These are phyloP conservation scores for Coccomyxa subellipsoidea DNA, from an alignment of 163 green algal species.

Conservation along the genomic window DNA sequence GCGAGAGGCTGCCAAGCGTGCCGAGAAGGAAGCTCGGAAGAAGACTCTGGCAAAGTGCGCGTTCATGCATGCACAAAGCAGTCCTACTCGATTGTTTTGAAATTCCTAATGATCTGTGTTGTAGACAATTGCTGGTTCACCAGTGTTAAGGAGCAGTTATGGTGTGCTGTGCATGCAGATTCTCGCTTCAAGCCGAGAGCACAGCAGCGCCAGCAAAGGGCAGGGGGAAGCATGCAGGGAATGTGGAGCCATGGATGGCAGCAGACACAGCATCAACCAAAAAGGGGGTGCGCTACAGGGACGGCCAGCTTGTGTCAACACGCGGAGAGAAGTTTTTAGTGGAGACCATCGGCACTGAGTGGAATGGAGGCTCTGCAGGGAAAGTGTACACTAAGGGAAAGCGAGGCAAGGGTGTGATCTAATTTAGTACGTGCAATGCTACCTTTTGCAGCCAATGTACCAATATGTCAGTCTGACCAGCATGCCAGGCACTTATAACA, in stretches of 20 bases:
- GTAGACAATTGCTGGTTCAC: background rate
- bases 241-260: background rate
- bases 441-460: too few relatives aligned
- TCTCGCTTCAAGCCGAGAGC: background rate
- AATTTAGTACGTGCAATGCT: too few relatives aligned
- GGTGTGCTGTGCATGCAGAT: background rate
- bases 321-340: conserved; percentile 61
- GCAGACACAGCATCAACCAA: background rate
- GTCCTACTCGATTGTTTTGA: too few relatives aligned
- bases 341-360: conserved; percentile 45
- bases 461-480: too few relatives aligned
- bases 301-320: conserved; percentile 46
- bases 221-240: background rate
- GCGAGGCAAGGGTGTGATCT: conserved; percentile 32
- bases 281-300: conserved; percentile 11
- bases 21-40: conserved; percentile 17
- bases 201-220: background rate
- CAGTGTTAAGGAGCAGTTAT: background rate
- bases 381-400: conserved; percentile 45
- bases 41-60: background rate
- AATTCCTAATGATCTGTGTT: too few relatives aligned
- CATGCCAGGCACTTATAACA: too few relatives aligned
- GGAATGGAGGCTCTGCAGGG: conserved; percentile 53
- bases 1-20: conserved; percentile 14
- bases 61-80: conserved; percentile 9